Conservation (phyloP, 2,329 filamentous ascomycete species). For the Dactylella cylindrospora region DNA sequence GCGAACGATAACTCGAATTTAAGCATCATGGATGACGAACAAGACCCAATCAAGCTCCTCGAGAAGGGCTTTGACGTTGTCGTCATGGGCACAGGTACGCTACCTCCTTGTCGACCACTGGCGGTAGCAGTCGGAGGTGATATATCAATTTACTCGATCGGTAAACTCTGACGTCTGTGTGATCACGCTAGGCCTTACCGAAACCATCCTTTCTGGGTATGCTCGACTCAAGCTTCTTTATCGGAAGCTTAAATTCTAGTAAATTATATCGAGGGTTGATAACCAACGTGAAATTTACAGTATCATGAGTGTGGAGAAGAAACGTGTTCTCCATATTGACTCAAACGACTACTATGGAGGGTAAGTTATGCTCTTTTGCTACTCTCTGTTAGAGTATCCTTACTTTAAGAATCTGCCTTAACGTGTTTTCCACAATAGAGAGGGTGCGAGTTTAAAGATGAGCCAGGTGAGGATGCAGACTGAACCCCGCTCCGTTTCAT, state of each 20-base stretch:
- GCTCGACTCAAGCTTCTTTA: constrained; percentile 45
- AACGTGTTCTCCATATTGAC: constrained; percentile 99
- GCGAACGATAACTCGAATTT: not conserved
- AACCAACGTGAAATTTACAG: constrained; percentile 55
- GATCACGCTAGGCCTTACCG: constrained; percentile 24
- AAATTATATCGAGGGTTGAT: no score
- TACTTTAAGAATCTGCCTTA: not conserved
- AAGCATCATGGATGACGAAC: constrained; percentile 17
- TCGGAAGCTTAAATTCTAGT: not conserved
- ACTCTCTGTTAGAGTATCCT: constrained; percentile 27
- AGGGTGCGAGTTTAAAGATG: constrained; percentile 95
- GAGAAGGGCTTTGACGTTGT: constrained; percentile 98
- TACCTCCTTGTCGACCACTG: no score
- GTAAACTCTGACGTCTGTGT: no score
- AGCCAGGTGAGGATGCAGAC: constrained; percentile 67
- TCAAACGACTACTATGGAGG: constrained; percentile 98
- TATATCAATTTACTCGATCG: no score
- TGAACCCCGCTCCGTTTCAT: not conserved
- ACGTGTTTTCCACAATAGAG: constrained; percentile 57
- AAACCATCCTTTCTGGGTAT: constrained; percentile 82
- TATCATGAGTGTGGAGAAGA: constrained; percentile 95
- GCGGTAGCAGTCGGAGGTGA: no score
- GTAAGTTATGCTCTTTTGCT: constrained; percentile 58
- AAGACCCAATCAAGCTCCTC: constrained; percentile 57
- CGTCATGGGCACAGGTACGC: constrained; percentile 92